Evolutionary conservation across 2,329 filamentous ascomycete genomes (phyloP).

Genomic region (Dactylellina haptotyla): DNA sequence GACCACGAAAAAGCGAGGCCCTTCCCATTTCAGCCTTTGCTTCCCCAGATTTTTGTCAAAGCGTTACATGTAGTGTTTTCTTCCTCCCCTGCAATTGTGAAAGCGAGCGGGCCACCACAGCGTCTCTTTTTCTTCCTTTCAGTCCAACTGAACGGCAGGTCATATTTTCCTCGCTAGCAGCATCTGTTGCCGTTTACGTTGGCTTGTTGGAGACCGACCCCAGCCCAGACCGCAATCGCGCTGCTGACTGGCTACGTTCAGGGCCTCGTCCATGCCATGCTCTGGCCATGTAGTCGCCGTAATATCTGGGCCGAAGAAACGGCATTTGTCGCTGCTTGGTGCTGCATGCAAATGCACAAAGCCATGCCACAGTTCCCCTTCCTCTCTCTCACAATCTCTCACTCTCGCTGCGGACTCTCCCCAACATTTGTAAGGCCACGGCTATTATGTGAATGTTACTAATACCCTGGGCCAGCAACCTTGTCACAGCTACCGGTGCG

Average conservation of each 20-base stretch:
- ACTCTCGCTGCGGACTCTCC: slow-evolving; percentile 5
- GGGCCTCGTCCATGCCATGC: slow-evolving; percentile 19
- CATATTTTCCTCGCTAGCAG: slow-evolving; percentile 24
- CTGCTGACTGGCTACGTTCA: slow-evolving; percentile 39
- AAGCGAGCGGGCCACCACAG: background rate
- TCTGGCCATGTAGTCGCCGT: slow-evolving; percentile 39
- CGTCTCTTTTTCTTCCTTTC: background rate
- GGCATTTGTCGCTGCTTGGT: slow-evolving; percentile 15
- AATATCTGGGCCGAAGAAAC: slow-evolving; percentile 14
- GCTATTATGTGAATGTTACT: slow-evolving; percentile 39
- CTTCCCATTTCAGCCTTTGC: slow-evolving; percentile 49
- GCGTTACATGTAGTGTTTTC: slow-evolving; percentile 19
- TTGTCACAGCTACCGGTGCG: slow-evolving; percentile 28
- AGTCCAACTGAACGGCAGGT: background rate
- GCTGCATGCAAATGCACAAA: slow-evolving; percentile 44
- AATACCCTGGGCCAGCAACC: slow-evolving; percentile 30
- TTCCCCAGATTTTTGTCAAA: slow-evolving; percentile 51
- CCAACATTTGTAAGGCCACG: slow-evolving; percentile 25
- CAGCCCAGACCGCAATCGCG: slow-evolving; percentile 28
- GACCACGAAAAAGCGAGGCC: background rate
- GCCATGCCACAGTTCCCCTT: slow-evolving; percentile 31
- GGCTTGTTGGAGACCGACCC: slow-evolving; percentile 22
- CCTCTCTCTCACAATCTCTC: background rate
- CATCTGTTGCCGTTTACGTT: slow-evolving; percentile 19
- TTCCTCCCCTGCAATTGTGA: slow-evolving; percentile 32